Evolutionary conservation across 805 yeast genomes (phyloP), one percentile per base, ranked within the genome.

Genomic region (Sungouiozyma intestinalis): DNA sequence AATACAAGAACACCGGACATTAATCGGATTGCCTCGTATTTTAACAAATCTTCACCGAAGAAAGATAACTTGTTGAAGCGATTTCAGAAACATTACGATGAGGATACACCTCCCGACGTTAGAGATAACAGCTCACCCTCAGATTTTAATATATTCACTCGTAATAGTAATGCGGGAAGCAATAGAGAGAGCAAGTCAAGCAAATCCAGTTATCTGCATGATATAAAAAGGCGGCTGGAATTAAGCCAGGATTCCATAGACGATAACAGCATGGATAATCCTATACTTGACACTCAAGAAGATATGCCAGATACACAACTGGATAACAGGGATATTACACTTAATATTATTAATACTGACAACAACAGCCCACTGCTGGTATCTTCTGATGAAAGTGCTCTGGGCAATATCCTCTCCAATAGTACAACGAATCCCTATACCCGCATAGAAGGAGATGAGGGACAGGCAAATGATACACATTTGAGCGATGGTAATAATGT

Each of bases 1-100:
- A 53, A 53, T 39, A 48, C 38, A 36, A 50, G 53, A 17, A 55
- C 63, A 7, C 63, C 62, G 3, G 54, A 56, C 40, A 38, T 57
- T 2, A 50, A 53, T 16, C 50, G 51, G 35, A 48, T 58, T 24
- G 48, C 54, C 3, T 50, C 50, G 19, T 58, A 52, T 36, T 50
- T 57, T 38, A 51, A 48, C 35, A 47, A 48, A 17, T 48, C 41
- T 20, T 45, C 55, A 2, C 48, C 55, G 7, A 41, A 39, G 4
- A 48, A 44, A 24, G 45, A 42, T 15, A 48, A 43, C 16, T 33
- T 49, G 4, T 24, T 24, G 29, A 24, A 24, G 11, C 29, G 29
- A 34, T 45, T 47, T 17, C 40, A 47, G 31, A 37, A 45, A 14
- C 40, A 49, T 13, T 40, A 45, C 17, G 16, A 27, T 16, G 35